Percentiles rank a stretch among this genome's conserved stretches.
These are phyloP conservation scores for Mucuna pruriens DNA, from an alignment of 306 rosid genomes.

Conservation along the genomic window DNA sequence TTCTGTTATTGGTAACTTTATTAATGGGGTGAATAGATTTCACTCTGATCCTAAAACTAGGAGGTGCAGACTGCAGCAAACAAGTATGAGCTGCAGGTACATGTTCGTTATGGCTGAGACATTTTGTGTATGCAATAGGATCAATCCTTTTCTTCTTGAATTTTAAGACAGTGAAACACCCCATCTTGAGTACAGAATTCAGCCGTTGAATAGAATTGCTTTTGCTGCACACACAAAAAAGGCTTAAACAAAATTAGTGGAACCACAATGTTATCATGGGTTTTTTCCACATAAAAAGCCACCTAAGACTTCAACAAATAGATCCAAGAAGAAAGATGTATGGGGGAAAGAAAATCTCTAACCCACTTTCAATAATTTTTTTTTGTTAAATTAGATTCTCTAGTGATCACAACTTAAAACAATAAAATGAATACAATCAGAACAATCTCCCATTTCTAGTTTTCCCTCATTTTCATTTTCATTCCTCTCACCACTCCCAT, in stretches of 20 bases:
- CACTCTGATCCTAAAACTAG: constrained; percentile 72
- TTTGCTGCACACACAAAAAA: constrained; percentile 44
- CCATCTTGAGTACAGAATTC: constrained; percentile 57
- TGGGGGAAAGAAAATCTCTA: not conserved
- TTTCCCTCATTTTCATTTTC: constrained; percentile 10
- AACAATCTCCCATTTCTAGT: not conserved
- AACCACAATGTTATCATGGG: not conserved
- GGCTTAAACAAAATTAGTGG: constrained; percentile 22
- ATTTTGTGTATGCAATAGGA: constrained; percentile 37
- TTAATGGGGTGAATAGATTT: constrained; percentile 57
- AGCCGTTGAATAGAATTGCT: constrained; percentile 24
- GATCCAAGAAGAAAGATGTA: not conserved
- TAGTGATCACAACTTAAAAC: not conserved
- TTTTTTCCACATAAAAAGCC: not conserved
- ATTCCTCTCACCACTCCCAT: not conserved
- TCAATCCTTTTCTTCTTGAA: constrained; percentile 65
- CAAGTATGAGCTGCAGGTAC: constrained; percentile 49
- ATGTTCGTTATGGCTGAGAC: constrained; percentile 43
- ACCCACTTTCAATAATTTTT: not conserved
- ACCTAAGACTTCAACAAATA: not conserved
- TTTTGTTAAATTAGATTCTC: not conserved
- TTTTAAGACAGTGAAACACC: constrained; percentile 75
- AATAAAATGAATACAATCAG: not conserved
- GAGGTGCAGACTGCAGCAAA: constrained; percentile 66
- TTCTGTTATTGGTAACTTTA: constrained; percentile 45